Evolutionary conservation across 306 rosid species (phyloP), one percentile per base, ranked within the genome.

Genomic region (Myrica gale): DNA sequence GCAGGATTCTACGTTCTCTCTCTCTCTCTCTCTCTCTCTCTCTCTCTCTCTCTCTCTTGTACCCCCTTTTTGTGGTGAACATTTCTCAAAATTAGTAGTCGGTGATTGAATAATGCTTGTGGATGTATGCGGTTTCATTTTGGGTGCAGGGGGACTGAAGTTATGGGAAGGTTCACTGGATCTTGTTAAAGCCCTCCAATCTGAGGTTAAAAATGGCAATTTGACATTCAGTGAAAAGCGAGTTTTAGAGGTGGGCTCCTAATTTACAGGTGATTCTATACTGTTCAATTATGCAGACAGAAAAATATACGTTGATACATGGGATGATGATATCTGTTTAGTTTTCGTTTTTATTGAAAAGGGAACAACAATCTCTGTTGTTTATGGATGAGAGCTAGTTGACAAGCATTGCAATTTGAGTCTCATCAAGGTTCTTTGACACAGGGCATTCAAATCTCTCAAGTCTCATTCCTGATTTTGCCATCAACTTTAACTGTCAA

Each of bases 81-180:
- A 4, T 12, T n/a, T 5, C 19, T 9, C 9, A 4, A 12, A 52
- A 37, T 32, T 13, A 19, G 10, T 45, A 47, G 56, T 72, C n/a
- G 42, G 32, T 8, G 55, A 10, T 46, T 41, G 5, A 53, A 23
- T 23, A 13, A 26, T 32, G 15, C 21, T 53, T 51, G 73, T 73
- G 70, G 51, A 5, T 74, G 61, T 58, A 69, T 43, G 41, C 66
- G 58, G 32, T 53, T 41, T 46, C 26, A 42, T 84, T 78, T 82
- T 71, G 80, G 51, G 26, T 80, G 44, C 68, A 95, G 97, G 97
- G 43, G 97, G 97, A 13, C 79, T 95, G 74, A 92, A 95, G 91
- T 79, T 90, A 75, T 95, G 99, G 97, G 97, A 90, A 84, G 97
- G 97, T 76, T 89, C 97, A 54, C 82, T 88, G 75, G 97, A 95